Evolutionary conservation across 345 rosid genomes (phyloP).

Genomic region (Eucalyptus curtisii): DNA sequence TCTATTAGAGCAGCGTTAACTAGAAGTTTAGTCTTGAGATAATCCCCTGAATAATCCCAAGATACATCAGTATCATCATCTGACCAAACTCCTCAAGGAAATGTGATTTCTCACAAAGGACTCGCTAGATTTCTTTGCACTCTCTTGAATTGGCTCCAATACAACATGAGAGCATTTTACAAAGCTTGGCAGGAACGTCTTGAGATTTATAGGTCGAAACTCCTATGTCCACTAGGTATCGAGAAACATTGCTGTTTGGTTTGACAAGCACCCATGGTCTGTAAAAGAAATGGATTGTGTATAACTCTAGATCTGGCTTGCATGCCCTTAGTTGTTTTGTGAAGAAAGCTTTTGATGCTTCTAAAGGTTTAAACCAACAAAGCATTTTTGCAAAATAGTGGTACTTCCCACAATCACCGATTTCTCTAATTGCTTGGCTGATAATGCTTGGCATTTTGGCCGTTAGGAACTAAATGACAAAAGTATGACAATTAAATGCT

Average conservation of each 20-base stretch:
- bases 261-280: background rate
- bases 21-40: no score
- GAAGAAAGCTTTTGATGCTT: background rate
- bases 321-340: background rate
- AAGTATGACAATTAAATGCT: background rate
- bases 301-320: background rate
- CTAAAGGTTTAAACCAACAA: background rate
- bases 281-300: background rate
- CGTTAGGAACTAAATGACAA: background rate
- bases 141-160: background rate
- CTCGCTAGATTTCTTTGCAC: background rate
- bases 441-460: background rate
- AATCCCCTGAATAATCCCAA: no score
- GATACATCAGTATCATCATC: rapidly evolving
- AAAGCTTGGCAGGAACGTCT: background rate
- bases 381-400: background rate
- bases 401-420: background rate
- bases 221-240: background rate
- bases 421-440: background rate
- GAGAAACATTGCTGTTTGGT: background rate
- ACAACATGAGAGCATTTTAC: background rate
- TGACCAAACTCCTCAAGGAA: no score
- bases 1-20: no score
- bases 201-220: background rate
- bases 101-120: background rate